Conservation (phyloP, 345 rosid species). For the Salix purpurea region DNA sequence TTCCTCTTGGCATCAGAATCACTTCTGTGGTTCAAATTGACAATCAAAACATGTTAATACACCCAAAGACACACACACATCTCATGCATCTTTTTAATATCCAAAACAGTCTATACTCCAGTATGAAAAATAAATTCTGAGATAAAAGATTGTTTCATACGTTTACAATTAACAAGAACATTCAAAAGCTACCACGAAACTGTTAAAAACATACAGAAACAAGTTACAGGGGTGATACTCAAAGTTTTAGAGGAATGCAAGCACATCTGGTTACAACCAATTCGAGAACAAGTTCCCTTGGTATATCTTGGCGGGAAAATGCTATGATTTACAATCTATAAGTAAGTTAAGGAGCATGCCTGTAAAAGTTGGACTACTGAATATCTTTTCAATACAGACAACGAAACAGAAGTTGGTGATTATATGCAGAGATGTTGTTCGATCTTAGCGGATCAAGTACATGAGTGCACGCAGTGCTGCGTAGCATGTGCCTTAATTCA, state of each 20-base stretch:
- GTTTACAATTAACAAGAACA: not conserved
- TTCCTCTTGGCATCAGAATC: constrained; percentile 60
- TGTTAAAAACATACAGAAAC: not conserved
- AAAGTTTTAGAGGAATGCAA: not conserved
- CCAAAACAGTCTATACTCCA: not conserved
- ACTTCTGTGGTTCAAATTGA: constrained; percentile 22
- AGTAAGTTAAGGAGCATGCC: not conserved
- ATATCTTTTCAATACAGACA: not conserved
- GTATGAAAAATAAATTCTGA: not conserved
- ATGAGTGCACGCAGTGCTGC: not conserved
- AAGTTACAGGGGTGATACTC: not conserved
- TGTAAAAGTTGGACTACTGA: not conserved
- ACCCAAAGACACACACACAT: not conserved
- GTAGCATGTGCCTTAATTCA: not conserved
- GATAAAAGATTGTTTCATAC: not conserved
- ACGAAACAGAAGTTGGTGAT: not conserved
- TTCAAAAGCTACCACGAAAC: not conserved
- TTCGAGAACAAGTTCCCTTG: not conserved
- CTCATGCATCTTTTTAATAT: not conserved
- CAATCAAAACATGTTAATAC: not conserved
- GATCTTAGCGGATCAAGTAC: not conserved
- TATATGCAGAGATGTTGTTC: not conserved
- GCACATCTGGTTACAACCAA: not conserved
- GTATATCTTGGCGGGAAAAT: not conserved
- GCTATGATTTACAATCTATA: not conserved